Evolutionary conservation across 2,329 filamentous ascomycete genomes (phyloP), one percentile per base, ranked within the genome.

Genomic region (Colletotrichum truncatum): DNA sequence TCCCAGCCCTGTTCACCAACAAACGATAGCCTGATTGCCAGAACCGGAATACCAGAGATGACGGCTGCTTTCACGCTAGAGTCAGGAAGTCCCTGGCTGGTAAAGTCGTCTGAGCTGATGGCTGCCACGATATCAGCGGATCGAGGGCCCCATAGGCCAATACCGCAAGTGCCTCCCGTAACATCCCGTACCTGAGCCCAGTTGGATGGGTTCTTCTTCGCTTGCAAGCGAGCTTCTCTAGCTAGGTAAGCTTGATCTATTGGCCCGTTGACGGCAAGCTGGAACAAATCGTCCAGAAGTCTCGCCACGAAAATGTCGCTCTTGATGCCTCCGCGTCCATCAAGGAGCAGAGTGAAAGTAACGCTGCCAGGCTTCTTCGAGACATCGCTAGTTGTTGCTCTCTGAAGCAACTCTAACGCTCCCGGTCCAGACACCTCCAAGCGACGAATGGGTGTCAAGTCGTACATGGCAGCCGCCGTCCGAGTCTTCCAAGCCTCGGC

Each of bases 401-500:
- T 77, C 63, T 89, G 83, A 4, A 90, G 76, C 4, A 90, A 70
- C n/a, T 81, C 73, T 0, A 82, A 76, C 2, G 87, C 84, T 0
- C 87, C 87, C 0, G 87, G 85, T 0, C 88, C 88, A 2, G 81
- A 81, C 0, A 90, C 77, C 61, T 89, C 85, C 3, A 90, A 78
- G 1, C 87, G 80, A 21, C 87, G 82, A 34, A 89, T 80, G 0
- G 87, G 83, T 1, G 87, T 89, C 81, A 90, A 83, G 68, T 90
- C 88, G 70, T 86, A 90, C 81, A 90, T 81, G 7, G 85, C 88
- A 2, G 84, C 87, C 0, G 85, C 84, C 5, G 86, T 88, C 1
- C 88, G 82, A 2, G 88, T 90, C 77, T 88, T 89, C 87, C 87
- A 90, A 0, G 88, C 88, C 72, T 90, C 88, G 1, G 78, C 87